These are phyloP conservation scores for Sugiyamaella valdiviana DNA, from an alignment of 805 yeast species.

Conservation along the genomic window DNA sequence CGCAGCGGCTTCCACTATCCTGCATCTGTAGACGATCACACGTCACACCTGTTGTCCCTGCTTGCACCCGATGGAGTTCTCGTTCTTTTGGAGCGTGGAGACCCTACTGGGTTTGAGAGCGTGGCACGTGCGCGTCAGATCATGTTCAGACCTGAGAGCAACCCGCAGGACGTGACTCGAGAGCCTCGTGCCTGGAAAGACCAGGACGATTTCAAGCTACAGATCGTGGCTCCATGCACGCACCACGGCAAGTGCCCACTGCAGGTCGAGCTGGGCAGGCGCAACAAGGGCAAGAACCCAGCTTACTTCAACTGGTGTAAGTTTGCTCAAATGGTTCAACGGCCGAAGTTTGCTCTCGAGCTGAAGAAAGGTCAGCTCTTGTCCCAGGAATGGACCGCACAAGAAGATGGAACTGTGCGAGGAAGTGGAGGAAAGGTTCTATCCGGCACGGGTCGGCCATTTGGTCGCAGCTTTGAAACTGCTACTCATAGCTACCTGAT, in stretches of 20 bases:
- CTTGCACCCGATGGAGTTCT: constrained; percentile 75
- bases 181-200: constrained; percentile 14
- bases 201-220: constrained; percentile 45
- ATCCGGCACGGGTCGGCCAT: constrained; percentile 73
- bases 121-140: constrained; percentile 87
- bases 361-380: constrained; percentile 74
- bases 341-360: constrained; percentile 79
- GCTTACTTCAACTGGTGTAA: constrained; percentile 60
- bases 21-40: constrained; percentile 60
- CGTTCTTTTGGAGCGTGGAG: constrained; percentile 81
- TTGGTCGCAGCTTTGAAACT: constrained; percentile 61
- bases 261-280: constrained; percentile 55
- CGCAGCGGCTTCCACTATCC: constrained; percentile 58
- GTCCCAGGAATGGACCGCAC: constrained; percentile 58
- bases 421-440: constrained; percentile 44
- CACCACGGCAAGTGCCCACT: constrained; percentile 85
- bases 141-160: constrained; percentile 69
- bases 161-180: constrained; percentile 26
- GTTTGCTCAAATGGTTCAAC: constrained; percentile 58
- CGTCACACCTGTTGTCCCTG: constrained; percentile 52
- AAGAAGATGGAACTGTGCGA: constrained; percentile 45
- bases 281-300: constrained; percentile 12
- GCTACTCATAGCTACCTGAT: constrained; percentile 72
- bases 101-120: constrained; percentile 80
- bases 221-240: constrained; percentile 81